Conservation (phyloP, 495 filamentous ascomycete genomes). For the Aspergillus indologenus region DNA sequence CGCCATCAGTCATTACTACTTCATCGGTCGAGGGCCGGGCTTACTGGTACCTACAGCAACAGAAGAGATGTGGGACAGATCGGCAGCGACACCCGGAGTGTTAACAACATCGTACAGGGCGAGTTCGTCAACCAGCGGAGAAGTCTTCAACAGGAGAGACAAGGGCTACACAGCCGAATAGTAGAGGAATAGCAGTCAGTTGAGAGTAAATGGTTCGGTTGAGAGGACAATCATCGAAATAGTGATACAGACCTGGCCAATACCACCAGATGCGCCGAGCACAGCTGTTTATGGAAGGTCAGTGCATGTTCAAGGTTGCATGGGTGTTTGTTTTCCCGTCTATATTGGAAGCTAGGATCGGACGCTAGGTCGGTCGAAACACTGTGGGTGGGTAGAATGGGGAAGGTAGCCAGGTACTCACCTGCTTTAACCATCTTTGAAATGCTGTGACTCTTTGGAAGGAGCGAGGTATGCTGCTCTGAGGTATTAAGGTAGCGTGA, state of each 20-base stretch:
- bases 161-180: conserved; percentile 61
- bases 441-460: background rate
- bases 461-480: background rate
- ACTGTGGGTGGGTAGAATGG: conserved; percentile 1
- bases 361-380: no score
- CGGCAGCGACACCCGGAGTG: conserved; percentile 91
- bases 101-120: conserved; percentile 98
- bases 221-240: background rate
- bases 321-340: background rate
- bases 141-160: conserved; percentile 89
- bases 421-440: conserved; percentile 86
- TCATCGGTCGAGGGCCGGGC: background rate
- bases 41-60: conserved; percentile 65
- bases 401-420: conserved; percentile 34
- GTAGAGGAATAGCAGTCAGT: background rate
- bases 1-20: conserved; percentile 15
- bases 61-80: conserved; percentile 96
- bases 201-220: background rate
- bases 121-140: conserved; percentile 82
- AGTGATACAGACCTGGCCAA: conserved; percentile 75
- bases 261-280: conserved; percentile 94
- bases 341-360: background rate
- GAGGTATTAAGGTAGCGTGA: background rate
- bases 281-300: conserved; percentile 57
- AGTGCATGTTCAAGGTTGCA: conserved; percentile 7